A percentile compares a stretch with the other conserved stretches of the same genome.
Conservation (phyloP, 2,329 filamentous ascomycete genomes). For the Aspergillus sp. region DNA sequence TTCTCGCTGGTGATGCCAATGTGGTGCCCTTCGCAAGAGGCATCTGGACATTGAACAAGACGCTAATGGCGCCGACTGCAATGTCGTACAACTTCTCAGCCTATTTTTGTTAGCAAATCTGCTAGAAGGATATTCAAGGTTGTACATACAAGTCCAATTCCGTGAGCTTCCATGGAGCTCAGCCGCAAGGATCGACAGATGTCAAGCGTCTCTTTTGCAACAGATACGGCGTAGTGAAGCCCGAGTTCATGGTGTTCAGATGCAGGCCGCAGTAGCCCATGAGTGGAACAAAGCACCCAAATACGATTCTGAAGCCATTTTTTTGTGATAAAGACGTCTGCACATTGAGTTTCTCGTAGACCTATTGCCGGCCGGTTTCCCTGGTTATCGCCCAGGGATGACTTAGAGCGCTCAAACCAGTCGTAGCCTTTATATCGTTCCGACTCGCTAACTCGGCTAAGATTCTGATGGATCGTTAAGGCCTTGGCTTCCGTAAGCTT, state of each 20-base stretch:
- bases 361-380: conserved; percentile 29
- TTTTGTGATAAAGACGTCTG: conserved; percentile 46
- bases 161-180: conserved; percentile 47
- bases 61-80: conserved; percentile 33
- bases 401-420: conserved; percentile 39
- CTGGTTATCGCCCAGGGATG: conserved; percentile 20
- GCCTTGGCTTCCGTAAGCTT: conserved; percentile 67
- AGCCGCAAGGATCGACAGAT: conserved; percentile 36
- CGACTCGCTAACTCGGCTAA: conserved; percentile 33
- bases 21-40: conserved; percentile 21
- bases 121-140: not conserved
- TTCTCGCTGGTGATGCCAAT: conserved; percentile 1
- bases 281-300: conserved; percentile 45
- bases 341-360: conserved; percentile 43
- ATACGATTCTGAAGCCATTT: conserved; percentile 48
- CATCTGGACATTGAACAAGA: conserved; percentile 29
- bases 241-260: conserved; percentile 41
- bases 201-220: conserved; percentile 39
- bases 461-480: conserved; percentile 39
- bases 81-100: conserved; percentile 46
- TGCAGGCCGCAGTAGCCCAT: conserved; percentile 38
- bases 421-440: conserved; percentile 41
- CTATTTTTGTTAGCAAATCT: conserved; percentile 18
- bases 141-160: conserved; percentile 39
- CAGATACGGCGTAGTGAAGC: conserved; percentile 38